Evolutionary conservation across 2,329 filamentous ascomycete species (phyloP).

Genomic region (Stagonosporopsis chrysanthemi): DNA sequence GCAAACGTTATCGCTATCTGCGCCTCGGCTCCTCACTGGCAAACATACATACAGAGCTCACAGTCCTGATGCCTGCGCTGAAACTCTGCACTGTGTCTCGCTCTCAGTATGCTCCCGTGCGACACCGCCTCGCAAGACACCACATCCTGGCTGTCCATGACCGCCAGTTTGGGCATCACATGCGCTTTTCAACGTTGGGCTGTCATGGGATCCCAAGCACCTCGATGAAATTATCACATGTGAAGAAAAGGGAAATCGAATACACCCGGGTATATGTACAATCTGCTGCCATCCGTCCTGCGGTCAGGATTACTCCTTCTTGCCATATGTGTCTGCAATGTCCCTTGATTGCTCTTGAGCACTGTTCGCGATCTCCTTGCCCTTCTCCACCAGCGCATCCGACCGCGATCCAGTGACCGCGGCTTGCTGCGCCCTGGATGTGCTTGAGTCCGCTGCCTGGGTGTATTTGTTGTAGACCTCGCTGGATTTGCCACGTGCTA

Average conservation of each 20-base stretch:
- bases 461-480: constrained; percentile 20
- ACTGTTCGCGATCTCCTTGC: constrained; percentile 26
- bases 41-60: background rate
- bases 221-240: constrained; percentile 1
- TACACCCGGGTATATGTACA: constrained; percentile 31
- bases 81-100: background rate
- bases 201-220: constrained; percentile 17
- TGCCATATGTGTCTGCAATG: constrained; percentile 11
- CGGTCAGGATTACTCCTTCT: constrained; percentile 5
- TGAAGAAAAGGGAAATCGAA: constrained; percentile 1
- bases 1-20: background rate
- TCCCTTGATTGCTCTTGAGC: constrained; percentile 29
- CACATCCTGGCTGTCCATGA: constrained; percentile 1
- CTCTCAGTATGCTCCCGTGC: background rate
- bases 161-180: constrained; percentile 13
- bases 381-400: constrained; percentile 31
- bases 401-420: constrained; percentile 14
- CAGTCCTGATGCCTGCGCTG: no score
- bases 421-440: constrained; percentile 12
- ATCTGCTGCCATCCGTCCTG: constrained; percentile 11
- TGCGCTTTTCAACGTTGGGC: constrained; percentile 11
- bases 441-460: constrained; percentile 15
- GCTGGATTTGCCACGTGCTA: constrained; percentile 26
- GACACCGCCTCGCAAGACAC: background rate
- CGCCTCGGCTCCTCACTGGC: background rate